Evolutionary conservation across 2,329 filamentous ascomycete genomes (phyloP).

Genomic region (Curvularia hawaiiensis): DNA sequence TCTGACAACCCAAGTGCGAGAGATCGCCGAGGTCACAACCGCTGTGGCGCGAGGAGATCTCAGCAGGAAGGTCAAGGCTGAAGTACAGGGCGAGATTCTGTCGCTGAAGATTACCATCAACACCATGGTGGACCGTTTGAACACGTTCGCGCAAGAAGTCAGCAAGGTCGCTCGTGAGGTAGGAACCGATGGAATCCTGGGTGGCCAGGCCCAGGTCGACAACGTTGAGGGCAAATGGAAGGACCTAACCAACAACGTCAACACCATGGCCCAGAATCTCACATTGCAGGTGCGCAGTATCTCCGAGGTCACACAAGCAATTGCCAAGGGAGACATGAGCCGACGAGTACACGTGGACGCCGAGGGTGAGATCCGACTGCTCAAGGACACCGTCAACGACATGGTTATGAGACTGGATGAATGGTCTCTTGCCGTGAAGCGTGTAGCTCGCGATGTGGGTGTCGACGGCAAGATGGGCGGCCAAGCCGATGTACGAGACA

Average conservation of each 20-base stretch:
- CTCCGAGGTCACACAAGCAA: constrained; percentile 91
- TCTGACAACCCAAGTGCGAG: constrained; percentile 57
- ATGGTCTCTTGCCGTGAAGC: constrained; percentile 94
- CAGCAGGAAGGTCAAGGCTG: constrained; percentile 58
- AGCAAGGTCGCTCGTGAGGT: constrained; percentile 70
- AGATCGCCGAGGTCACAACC: constrained; percentile 60
- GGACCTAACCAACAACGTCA: constrained; percentile 69
- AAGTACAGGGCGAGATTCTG: constrained; percentile 58
- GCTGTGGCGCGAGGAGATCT: constrained; percentile 59
- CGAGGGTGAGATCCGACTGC: constrained; percentile 88
- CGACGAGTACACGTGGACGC: constrained; percentile 95
- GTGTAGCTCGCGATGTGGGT: constrained; percentile 94
- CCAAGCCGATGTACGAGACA: constrained; percentile 90
- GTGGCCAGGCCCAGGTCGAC: constrained; percentile 67
- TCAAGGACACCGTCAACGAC: constrained; percentile 98
- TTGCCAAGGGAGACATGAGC: constrained; percentile 94
- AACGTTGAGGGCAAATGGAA: constrained; percentile 72
- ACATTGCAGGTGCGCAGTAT: constrained; percentile 81
- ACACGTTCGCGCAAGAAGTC: constrained; percentile 68
- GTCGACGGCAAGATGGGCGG: constrained; percentile 99
- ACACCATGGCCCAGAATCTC: constrained; percentile 69
- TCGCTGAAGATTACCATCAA: constrained; percentile 84
- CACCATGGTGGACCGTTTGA: constrained; percentile 68
- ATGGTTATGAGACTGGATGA: constrained; percentile 96
- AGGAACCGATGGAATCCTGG: constrained; percentile 67